phyloP scores from a whole-genome alignment of 768 basidiomycete species.

The Suillus occidentalis region DNA sequence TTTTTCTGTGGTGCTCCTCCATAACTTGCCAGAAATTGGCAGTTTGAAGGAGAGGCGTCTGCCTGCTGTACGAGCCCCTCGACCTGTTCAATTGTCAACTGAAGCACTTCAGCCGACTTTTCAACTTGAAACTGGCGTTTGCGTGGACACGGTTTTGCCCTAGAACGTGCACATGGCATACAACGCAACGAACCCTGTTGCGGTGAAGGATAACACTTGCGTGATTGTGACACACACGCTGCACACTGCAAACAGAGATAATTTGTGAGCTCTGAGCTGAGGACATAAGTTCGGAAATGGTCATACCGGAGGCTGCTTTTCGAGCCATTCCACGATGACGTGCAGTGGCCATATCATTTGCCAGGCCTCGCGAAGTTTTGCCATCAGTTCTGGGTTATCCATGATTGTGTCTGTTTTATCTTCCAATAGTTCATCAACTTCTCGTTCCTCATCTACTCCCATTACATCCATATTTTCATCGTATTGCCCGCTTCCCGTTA shows the following conservation, averaged over 20 bases:
- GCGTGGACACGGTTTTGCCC: conserved; percentile 7
- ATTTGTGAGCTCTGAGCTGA: not conserved
- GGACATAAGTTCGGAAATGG: not conserved
- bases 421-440: conserved; percentile 10
- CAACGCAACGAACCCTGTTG: conserved; percentile 6
- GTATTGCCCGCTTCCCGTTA: not conserved
- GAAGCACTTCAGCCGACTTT: conserved; percentile 5
- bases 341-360: conserved; percentile 6
- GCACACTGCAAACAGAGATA: conserved; percentile 2
- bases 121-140: conserved; percentile 8
- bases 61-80: conserved; percentile 1
- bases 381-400: conserved; percentile 1
- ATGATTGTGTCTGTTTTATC: not conserved
- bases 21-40: not conserved
- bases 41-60: not conserved
- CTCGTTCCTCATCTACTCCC: conserved; percentile 8
- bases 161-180: conserved; percentile 8
- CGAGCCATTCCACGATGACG: conserved; percentile 6
- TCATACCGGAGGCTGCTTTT: conserved; percentile 5
- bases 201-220: conserved; percentile 6
- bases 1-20: conserved; percentile 1
- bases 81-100: not conserved
- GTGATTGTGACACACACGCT: conserved; percentile 5
- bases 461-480: not conserved
- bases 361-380: conserved; percentile 8